These are phyloP conservation scores for Cutaneotrichosporon mucoides DNA, from an alignment of 1,284 basidiomycete species.

Conservation along the genomic window DNA sequence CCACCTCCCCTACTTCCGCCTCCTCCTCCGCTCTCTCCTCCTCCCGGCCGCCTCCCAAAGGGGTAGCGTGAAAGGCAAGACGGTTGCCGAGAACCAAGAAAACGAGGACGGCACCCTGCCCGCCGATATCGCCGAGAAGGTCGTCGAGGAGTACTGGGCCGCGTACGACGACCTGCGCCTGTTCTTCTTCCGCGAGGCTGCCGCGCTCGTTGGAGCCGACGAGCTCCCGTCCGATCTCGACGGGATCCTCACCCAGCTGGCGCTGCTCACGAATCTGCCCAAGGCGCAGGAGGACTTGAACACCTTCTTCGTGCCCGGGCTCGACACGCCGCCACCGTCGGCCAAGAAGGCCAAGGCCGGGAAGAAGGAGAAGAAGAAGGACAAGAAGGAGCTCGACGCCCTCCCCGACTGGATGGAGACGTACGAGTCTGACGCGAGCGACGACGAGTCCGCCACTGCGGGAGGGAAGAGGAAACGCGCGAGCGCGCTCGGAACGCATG, in stretches of 20 bases:
- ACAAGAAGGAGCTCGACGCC: constrained; percentile 29
- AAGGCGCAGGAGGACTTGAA: constrained; percentile 70
- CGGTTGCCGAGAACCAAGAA: constrained; percentile 25
- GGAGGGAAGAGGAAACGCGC: constrained; percentile 31
- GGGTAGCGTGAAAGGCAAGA: constrained; percentile 36
- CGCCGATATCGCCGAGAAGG: constrained; percentile 56
- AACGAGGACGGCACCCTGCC: constrained; percentile 56
- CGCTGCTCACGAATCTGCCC: constrained; percentile 77
- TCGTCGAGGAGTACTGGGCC: constrained; percentile 49
- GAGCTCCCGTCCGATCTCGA: constrained; percentile 37
- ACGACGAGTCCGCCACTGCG: constrained; percentile 41
- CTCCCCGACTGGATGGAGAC: constrained; percentile 49
- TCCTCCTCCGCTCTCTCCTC: constrained; percentile 39
- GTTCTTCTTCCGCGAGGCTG: constrained; percentile 83
- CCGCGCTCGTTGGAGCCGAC: constrained; percentile 37
- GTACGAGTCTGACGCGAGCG: constrained; percentile 48
- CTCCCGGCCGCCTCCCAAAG: constrained; percentile 37
- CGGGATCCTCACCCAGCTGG: constrained; percentile 73
- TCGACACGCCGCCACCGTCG: constrained; percentile 55
- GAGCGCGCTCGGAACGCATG: constrained; percentile 31
- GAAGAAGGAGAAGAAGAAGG: constrained; percentile 50
- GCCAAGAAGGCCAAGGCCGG: constrained; percentile 42
- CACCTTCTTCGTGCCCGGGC: constrained; percentile 75
- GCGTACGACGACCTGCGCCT: constrained; percentile 72
- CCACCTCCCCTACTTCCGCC: constrained; percentile 40